Base-by-base conservation (phyloP, 139 green algal genomes). In the Micromonas pusilla region DNA sequence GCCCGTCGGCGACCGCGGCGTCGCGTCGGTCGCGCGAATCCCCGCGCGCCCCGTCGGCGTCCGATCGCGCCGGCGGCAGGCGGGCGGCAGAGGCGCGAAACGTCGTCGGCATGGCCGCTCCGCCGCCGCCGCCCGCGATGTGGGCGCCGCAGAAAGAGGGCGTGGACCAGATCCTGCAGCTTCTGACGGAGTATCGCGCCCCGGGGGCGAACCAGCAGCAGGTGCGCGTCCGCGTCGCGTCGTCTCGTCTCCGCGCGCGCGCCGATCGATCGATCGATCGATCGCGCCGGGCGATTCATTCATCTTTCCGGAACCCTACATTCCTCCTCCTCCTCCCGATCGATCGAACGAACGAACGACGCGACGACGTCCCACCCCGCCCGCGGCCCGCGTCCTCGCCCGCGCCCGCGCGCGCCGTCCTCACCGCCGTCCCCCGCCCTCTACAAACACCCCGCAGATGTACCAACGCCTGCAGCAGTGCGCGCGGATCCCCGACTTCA, bases 401-500 rank as follows among this genome's bases (percentile, higher is more conserved):
- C 45, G 16, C 45, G 9, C 16, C 45, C 45, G 45, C 45, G 9
- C 45, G 9, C 45, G 45, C 45, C 45, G 16, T 57, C 45, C 45
- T 9, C 9, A 57, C 52, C 66, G 23, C 23, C 2, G 30, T 53
- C 3, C 21, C 23, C 34, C 30, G 19, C 34, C 13, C 28, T 23
- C 30, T 25, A 70, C 72, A 21, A 66, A 37, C 36, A 78, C 5
- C 38, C n/a, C n/a, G n/a, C 90, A 96, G 92, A 91, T 98, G 31
- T 84, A 95, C 28, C 74, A 90, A 21, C 87, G 95, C 71, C 84
- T 98, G 5, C 83, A 97, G 30, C 76, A 87, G 36, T 95, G 86
- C 77, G 86, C 76, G 32, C 62, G 77, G 16, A 87, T 89, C 34
- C 90, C 93, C 1, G 94, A 98, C 79, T 98, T 97, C 85, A 93